Percentiles rank a stretch among this genome's conserved stretches.
Evolutionary conservation across 805 yeast species (phyloP).

Genomic region (Saccharomycodes ludwigii): DNA sequence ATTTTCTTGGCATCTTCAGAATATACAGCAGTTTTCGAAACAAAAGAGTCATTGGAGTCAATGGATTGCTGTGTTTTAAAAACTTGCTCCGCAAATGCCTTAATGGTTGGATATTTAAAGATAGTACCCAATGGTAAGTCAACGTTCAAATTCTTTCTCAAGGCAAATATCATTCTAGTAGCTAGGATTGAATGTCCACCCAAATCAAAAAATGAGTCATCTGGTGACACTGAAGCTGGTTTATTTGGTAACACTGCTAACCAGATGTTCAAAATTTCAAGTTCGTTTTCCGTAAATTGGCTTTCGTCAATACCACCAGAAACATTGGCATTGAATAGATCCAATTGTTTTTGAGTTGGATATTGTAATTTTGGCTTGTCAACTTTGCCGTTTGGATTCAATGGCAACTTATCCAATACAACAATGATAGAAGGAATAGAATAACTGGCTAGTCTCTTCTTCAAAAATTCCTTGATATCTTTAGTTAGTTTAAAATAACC

Average conservation of each 20-base stretch:
- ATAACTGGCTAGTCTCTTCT: conserved; percentile 80
- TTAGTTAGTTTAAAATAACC: conserved; percentile 65
- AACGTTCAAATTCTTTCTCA: conserved; percentile 63
- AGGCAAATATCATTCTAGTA: conserved; percentile 89
- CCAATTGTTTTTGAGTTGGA: conserved; percentile 82
- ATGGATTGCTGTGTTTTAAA: conserved; percentile 39
- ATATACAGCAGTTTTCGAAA: conserved; percentile 38
- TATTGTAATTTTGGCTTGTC: conserved; percentile 95
- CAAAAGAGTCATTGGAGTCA: conserved; percentile 26
- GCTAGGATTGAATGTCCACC: conserved; percentile 98
- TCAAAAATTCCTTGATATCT: conserved; percentile 70
- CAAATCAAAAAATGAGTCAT: conserved; percentile 88
- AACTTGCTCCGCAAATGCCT: conserved; percentile 63
- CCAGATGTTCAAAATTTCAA: conserved; percentile 73
- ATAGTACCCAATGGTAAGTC: conserved; percentile 85
- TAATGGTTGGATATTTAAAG: conserved; percentile 80
- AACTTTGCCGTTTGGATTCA: conserved; percentile 95
- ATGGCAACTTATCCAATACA: conserved; percentile 74
- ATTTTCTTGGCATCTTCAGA: conserved; percentile 60
- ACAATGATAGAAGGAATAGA: conserved; percentile 90
- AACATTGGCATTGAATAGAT: conserved; percentile 50
- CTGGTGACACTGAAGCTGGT: conserved; percentile 64
- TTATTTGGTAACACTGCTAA: conserved; percentile 68
- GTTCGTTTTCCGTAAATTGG: conserved; percentile 53
- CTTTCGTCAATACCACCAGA: conserved; percentile 31